Conservation (phyloP, 1,284 basidiomycete genomes). For the Tilletia indica region DNA sequence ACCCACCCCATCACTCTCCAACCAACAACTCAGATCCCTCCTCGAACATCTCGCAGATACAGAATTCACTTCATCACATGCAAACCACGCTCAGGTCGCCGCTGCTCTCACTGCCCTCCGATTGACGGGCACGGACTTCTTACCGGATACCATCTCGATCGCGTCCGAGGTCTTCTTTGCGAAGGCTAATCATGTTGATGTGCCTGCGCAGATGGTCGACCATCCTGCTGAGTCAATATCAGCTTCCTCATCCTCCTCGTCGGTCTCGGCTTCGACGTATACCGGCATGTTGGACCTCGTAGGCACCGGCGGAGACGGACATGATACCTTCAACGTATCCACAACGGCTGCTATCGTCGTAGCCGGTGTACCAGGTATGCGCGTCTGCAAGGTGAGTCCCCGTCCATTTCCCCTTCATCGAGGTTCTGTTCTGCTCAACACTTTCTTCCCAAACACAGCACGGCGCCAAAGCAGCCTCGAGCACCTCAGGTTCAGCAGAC, state of each 20-base stretch:
- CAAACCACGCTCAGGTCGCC: slow-evolving; percentile 50
- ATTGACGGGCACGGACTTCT: slow-evolving; percentile 42
- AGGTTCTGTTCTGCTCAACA: background rate
- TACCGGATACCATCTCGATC: slow-evolving; percentile 39
- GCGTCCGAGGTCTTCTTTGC: slow-evolving; percentile 44
- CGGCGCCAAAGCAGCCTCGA: slow-evolving; percentile 88
- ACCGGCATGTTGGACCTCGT: slow-evolving; percentile 58
- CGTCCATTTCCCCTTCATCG: no score
- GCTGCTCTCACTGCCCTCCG: slow-evolving; percentile 48
- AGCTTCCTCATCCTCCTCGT: background rate
- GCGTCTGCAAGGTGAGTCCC: slow-evolving; percentile 82
- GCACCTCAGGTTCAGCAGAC: slow-evolving; percentile 90
- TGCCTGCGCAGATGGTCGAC: slow-evolving; percentile 28
- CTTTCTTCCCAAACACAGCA: slow-evolving; percentile 64
- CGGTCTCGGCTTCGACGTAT: slow-evolving; percentile 27
- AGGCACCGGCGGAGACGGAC: slow-evolving; percentile 88
- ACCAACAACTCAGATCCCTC: slow-evolving; percentile 36
- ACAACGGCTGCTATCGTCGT: slow-evolving; percentile 92
- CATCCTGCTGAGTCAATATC: slow-evolving; percentile 1
- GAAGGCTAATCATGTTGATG: slow-evolving; percentile 9
- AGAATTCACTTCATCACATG: slow-evolving; percentile 45
- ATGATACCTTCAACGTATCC: slow-evolving; percentile 96
- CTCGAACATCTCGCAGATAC: slow-evolving; percentile 49
- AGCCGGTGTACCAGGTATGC: slow-evolving; percentile 79
- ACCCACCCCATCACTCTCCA: slow-evolving; percentile 30